Conservation (phyloP, 1,284 basidiomycete genomes). For the Omphalotus olearius region DNA sequence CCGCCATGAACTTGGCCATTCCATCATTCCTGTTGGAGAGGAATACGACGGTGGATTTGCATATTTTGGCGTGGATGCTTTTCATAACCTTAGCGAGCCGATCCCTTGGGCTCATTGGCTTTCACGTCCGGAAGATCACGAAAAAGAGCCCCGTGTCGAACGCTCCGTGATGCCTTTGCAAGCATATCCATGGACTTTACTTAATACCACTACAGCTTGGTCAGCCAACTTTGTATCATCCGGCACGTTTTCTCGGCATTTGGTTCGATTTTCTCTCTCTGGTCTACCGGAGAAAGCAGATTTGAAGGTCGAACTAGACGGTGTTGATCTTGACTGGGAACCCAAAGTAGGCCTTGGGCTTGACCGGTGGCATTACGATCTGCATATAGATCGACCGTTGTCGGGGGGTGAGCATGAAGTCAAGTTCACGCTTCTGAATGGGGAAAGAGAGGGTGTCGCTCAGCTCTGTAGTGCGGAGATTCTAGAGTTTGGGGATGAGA, state of each 20-base stretch:
- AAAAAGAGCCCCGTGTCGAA: slow-evolving; percentile 43
- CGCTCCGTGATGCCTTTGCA: slow-evolving; percentile 76
- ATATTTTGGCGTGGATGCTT: slow-evolving; percentile 75
- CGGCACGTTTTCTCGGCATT: slow-evolving; percentile 57
- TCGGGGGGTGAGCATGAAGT: slow-evolving; percentile 51
- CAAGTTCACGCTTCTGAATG: slow-evolving; percentile 52
- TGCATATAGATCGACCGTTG: slow-evolving; percentile 32
- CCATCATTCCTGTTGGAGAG: slow-evolving; percentile 77
- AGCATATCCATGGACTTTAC: slow-evolving; percentile 69
- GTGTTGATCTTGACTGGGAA: slow-evolving; percentile 51
- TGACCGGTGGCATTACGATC: slow-evolving; percentile 73
- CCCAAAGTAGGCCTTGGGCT: slow-evolving; percentile 52
- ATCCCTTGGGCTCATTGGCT: slow-evolving; percentile 77
- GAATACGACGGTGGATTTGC: slow-evolving; percentile 82
- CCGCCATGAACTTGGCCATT: slow-evolving; percentile 81
- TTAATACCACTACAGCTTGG: slow-evolving; percentile 61
- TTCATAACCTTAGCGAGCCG: slow-evolving; percentile 34
- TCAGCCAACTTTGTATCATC: slow-evolving; percentile 58
- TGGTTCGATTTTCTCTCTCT: slow-evolving; percentile 73
- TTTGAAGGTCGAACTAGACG: slow-evolving; percentile 61
- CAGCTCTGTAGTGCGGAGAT: slow-evolving; percentile 77
- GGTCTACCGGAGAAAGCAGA: slow-evolving; percentile 60
- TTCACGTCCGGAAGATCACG: slow-evolving; percentile 29
- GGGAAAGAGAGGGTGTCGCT: slow-evolving; percentile 49
- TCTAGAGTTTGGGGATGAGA: slow-evolving; percentile 66